phyloP scores from a whole-genome alignment of 768 basidiomycete genomes.

The Lyophyllum shimeji region DNA sequence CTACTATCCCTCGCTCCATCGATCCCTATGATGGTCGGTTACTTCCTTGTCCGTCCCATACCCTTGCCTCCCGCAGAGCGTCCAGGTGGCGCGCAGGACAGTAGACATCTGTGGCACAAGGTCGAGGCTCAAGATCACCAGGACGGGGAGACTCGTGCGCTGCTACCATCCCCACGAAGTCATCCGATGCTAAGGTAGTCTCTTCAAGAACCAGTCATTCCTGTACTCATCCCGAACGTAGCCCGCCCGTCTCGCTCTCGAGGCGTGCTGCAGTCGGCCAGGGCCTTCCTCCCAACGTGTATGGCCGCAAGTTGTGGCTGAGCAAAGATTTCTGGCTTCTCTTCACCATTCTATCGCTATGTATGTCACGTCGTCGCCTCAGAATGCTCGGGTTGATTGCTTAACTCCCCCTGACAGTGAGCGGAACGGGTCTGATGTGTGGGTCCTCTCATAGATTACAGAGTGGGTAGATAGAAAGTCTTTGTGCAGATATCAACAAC shows the following conservation, averaged over 20 bases:
- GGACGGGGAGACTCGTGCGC: conserved; percentile 6
- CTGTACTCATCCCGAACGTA: neutral
- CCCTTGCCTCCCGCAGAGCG: conserved; percentile 47
- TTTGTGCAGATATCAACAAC: conserved; percentile 72
- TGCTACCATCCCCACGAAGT: neutral
- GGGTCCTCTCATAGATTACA: conserved; percentile 21
- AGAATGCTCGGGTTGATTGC: neutral
- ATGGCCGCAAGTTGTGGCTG: conserved; percentile 19
- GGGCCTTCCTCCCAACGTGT: conserved; percentile 21
- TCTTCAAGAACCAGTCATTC: too few species aligned
- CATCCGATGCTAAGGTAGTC: neutral
- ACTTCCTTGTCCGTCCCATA: conserved; percentile 67
- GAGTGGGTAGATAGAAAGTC: too few species aligned
- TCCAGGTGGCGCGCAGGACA: conserved; percentile 19
- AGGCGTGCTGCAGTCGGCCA: conserved; percentile 14
- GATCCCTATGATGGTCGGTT: conserved; percentile 74
- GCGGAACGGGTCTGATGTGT: conserved; percentile 80
- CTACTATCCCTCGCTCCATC: conserved; percentile 78
- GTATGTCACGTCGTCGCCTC: conserved; percentile 43
- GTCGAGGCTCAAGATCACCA: conserved; percentile 4
- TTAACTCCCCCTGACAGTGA: conserved; percentile 38
- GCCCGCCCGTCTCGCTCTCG: conserved; percentile 5
- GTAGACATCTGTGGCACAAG: conserved; percentile 13
- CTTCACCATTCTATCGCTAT: conserved; percentile 50
- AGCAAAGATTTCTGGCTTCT: conserved; percentile 28